phyloP scores from a whole-genome alignment of 225 moss, liverwort and hornwort species.

The Physcomitrium patens region DNA sequence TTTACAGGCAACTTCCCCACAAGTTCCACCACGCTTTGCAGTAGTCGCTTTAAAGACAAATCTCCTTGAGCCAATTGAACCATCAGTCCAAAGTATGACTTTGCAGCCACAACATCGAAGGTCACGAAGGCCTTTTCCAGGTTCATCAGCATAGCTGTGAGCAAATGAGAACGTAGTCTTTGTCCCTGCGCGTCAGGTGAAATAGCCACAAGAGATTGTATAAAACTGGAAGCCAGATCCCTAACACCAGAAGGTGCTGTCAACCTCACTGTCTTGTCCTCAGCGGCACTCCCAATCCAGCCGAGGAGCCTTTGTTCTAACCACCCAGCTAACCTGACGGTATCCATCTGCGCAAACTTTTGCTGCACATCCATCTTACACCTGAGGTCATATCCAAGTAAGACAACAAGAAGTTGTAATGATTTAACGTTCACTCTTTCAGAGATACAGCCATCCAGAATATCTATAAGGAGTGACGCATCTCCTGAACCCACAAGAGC shows the following conservation, averaged over 20 bases:
- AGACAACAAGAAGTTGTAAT: conserved; percentile 83
- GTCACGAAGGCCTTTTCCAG: conserved; percentile 83
- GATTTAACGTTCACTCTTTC: conserved; percentile 81
- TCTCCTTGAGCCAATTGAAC: conserved; percentile 86
- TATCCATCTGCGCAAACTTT: conserved; percentile 78
- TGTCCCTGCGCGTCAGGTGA: conserved; percentile 62
- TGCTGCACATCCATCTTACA: conserved; percentile 73
- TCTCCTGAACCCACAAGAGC: conserved; percentile 76
- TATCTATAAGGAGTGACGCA: conserved; percentile 71
- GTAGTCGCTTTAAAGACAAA: conserved; percentile 62
- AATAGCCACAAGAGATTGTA: conserved; percentile 68
- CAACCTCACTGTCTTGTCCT: conserved; percentile 49
- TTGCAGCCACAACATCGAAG: conserved; percentile 80
- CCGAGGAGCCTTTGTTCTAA: conserved; percentile 89
- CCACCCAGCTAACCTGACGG: conserved; percentile 72
- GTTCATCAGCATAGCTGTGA: conserved; percentile 80
- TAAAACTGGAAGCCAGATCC: conserved; percentile 73
- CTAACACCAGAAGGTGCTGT: conserved; percentile 73
- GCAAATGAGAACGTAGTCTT: conserved; percentile 69
- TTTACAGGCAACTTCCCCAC: conserved; percentile 75
- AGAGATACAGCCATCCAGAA: conserved; percentile 68
- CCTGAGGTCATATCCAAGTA: conserved; percentile 72
- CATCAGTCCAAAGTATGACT: conserved; percentile 85
- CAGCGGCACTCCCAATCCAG: conserved; percentile 49
- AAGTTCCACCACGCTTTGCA: conserved; percentile 72